Conservation (phyloP, 495 filamentous ascomycete species). For the Beverwykella pulmonaria region DNA sequence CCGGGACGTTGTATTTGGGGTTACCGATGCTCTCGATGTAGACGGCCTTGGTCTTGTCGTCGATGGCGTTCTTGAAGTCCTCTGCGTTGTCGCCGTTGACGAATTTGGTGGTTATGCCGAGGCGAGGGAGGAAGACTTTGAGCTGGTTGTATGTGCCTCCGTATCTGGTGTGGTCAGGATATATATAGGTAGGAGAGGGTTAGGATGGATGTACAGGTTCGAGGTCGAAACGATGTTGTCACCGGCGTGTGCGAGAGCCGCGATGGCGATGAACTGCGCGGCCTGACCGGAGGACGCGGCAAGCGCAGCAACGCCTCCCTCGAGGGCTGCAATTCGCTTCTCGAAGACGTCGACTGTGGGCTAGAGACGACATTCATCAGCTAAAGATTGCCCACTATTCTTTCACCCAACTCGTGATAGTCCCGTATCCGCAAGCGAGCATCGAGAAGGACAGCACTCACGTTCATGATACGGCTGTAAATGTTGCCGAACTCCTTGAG, state of each 20-base stretch:
- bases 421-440: not conserved
- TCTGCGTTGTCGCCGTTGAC: slow-evolving; percentile 79
- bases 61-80: slow-evolving; percentile 82
- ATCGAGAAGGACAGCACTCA: slow-evolving; percentile 36
- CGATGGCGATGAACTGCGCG: slow-evolving; percentile 92
- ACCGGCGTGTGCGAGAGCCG: slow-evolving; percentile 77
- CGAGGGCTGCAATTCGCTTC: slow-evolving; percentile 93
- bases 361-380: slow-evolving; percentile 46
- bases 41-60: slow-evolving; percentile 95
- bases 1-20: slow-evolving; percentile 83
- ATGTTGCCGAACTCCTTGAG: slow-evolving; percentile 99
- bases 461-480: slow-evolving; percentile 97
- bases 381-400: not conserved
- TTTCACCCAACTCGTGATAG: not conserved
- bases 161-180: slow-evolving; percentile 47
- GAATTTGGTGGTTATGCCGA: slow-evolving; percentile 91
- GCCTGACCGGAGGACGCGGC: slow-evolving; percentile 89
- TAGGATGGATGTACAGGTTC: slow-evolving; percentile 61
- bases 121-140: slow-evolving; percentile 84
- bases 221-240: slow-evolving; percentile 95
- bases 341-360: slow-evolving; percentile 98
- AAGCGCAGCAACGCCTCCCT: slow-evolving; percentile 89
- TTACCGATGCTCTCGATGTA: slow-evolving; percentile 97
- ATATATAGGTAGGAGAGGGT: not conserved
- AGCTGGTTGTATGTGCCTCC: slow-evolving; percentile 98